Evolutionary conservation across 2,329 filamentous ascomycete species (phyloP), one percentile per base, ranked within the genome.

Genomic region (Fusarium multiceps): DNA sequence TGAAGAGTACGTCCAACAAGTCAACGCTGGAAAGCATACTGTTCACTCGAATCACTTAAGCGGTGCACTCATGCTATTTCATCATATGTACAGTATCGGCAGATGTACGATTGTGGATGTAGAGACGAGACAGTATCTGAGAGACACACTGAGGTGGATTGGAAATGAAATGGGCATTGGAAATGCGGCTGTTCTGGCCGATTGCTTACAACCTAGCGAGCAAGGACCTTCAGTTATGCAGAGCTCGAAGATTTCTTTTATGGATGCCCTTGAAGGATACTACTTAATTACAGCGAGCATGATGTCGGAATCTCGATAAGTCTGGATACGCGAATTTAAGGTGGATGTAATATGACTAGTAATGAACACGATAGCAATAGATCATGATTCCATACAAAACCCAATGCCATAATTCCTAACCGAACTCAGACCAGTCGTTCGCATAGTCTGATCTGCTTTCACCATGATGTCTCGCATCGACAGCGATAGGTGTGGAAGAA

Each of bases 241-340:
- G 27, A 56, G 13, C 16, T 63, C 58, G 6, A 20, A 9, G 7
- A 27, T 63, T 3, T n/a, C 48, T 1, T 63, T 63, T 7, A 23
- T 63, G 13, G 60, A 63, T 34, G 59, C 49, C 8, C 58, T 63
- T 6, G 60, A 63, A n/a, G 60, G 60, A 6, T 60, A 63, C 34
- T 63, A 63, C 3, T 20, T 63, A 4, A 63, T 63, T 2, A 63
- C 58, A 1, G 60, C 60, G 2, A 63, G 60, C 6, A 63, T 63
- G 60, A 48, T 63, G 58, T 21, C 61, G 14, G 42, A 63, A 21
- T 59, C 59, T 6, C 14, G 6, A 47, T 28, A 20, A 28, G 2
- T 1, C 12, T 14, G 2, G 18, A 10, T 16, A 4, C 3, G 4
- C 7, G 7, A 10, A 20, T 4, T 21, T 6, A 6, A 50, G 12